Evolutionary conservation across 2,329 filamentous ascomycete species (phyloP).

Genomic region (Calonectria hawksworthii): DNA sequence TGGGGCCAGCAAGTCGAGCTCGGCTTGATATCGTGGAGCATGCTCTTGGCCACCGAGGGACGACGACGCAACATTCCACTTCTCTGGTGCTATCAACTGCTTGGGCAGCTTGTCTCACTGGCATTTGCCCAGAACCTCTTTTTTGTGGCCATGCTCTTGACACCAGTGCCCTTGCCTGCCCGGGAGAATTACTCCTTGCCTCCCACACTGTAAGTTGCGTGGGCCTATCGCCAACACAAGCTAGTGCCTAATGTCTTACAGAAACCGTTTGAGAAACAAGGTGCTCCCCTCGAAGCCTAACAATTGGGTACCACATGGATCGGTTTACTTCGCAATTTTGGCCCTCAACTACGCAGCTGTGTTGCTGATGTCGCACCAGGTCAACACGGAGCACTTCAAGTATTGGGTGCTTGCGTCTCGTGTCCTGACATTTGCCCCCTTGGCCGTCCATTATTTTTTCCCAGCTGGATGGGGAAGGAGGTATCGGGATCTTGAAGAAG

Average conservation of each 20-base stretch:
- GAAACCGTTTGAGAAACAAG: conserved; percentile 43
- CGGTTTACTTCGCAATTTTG: conserved; percentile 52
- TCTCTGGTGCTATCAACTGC: conserved; percentile 68
- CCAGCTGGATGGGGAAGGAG: conserved; percentile 64
- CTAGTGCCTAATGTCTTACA: conserved; percentile 23
- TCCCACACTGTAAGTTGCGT: conserved; percentile 46
- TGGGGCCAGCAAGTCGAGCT: conserved; percentile 74
- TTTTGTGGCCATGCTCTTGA: conserved; percentile 70
- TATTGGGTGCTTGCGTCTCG: conserved; percentile 50
- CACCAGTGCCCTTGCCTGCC: conserved; percentile 61
- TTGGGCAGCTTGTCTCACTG: conserved; percentile 72
- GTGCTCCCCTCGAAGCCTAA: conserved; percentile 57
- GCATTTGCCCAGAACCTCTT: conserved; percentile 76
- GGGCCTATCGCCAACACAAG: conserved; percentile 9
- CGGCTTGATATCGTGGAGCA: conserved; percentile 66
- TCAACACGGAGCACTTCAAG: conserved; percentile 57
- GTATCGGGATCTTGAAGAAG: conserved; percentile 55
- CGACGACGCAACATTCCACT: conserved; percentile 68
- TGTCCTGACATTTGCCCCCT: conserved; percentile 59
- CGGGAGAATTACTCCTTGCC: conserved; percentile 42
- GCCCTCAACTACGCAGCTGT: conserved; percentile 52
- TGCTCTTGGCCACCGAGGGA: conserved; percentile 72
- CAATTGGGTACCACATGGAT: conserved; percentile 58
- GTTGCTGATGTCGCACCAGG: conserved; percentile 56
- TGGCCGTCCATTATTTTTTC: conserved; percentile 61